phyloP scores from a whole-genome alignment of 306 rosid species.

The Luffa aegyptiaca region DNA sequence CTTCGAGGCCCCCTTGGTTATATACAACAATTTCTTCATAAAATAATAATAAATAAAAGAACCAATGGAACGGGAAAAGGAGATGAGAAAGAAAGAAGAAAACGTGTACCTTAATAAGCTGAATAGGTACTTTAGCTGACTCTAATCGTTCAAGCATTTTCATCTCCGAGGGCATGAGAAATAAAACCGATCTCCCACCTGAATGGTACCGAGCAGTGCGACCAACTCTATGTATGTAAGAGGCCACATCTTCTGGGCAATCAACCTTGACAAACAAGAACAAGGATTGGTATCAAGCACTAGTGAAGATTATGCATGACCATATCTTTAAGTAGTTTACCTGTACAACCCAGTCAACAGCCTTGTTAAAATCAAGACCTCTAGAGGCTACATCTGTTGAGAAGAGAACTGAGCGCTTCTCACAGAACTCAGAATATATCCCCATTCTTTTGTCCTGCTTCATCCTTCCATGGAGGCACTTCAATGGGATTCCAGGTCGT shows the following conservation, averaged over 20 bases:
- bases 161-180: constrained; percentile 67
- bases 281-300: constrained; percentile 1
- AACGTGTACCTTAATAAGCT: constrained; percentile 45
- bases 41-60: background rate
- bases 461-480: constrained; percentile 89
- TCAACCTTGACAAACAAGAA: constrained; percentile 45
- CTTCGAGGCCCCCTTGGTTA: too few species aligned
- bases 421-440: constrained; percentile 63
- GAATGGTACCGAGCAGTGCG: constrained; percentile 87
- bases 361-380: constrained; percentile 93
- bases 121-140: constrained; percentile 65
- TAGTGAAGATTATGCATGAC: background rate
- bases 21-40: background rate
- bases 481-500: constrained; percentile 81
- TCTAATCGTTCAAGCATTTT: constrained; percentile 66
- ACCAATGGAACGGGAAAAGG: background rate
- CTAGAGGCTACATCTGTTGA: constrained; percentile 87
- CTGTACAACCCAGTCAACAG: constrained; percentile 98
- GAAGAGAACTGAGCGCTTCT: constrained; percentile 68
- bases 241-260: constrained; percentile 80
- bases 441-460: constrained; percentile 75
- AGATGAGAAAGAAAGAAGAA: constrained; percentile 5
- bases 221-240: constrained; percentile 95
- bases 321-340: constrained; percentile 23
- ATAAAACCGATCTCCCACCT: constrained; percentile 67